Conservation (phyloP, 768 basidiomycete species). For the Psilocybe subaeruginosa region DNA sequence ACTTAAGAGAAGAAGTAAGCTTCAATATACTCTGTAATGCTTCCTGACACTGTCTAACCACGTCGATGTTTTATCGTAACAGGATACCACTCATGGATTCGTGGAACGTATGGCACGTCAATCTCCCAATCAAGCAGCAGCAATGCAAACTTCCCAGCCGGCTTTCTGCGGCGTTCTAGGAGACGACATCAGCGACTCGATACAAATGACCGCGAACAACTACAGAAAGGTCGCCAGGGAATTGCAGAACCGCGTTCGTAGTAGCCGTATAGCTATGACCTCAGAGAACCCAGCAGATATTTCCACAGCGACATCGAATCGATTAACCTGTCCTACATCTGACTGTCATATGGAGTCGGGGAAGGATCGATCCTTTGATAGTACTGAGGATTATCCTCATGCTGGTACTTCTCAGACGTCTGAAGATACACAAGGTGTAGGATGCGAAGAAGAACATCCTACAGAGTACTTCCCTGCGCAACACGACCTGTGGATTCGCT, state of each 20-base stretch:
- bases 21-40: not conserved
- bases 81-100: not conserved
- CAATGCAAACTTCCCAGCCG: not conserved
- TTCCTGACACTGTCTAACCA: not conserved
- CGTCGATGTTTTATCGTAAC: not conserved
- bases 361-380: too few species aligned
- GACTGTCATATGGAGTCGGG: too few species aligned
- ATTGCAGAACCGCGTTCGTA: not conserved
- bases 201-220: not conserved
- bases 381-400: too few species aligned
- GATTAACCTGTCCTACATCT: not conserved
- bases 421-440: too few species aligned
- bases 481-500: too few species aligned
- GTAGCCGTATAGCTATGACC: not conserved
- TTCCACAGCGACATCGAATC: not conserved
- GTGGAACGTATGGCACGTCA: not conserved
- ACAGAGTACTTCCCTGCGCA: too few species aligned
- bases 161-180: not conserved
- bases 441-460: too few species aligned
- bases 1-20: slow-evolving; percentile 7
- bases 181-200: not conserved
- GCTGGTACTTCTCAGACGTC: too few species aligned
- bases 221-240: not conserved
- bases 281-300: not conserved
- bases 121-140: not conserved